Evolutionary conservation across 805 yeast species (phyloP).

Genomic region (Kodamaea laetipori): DNA sequence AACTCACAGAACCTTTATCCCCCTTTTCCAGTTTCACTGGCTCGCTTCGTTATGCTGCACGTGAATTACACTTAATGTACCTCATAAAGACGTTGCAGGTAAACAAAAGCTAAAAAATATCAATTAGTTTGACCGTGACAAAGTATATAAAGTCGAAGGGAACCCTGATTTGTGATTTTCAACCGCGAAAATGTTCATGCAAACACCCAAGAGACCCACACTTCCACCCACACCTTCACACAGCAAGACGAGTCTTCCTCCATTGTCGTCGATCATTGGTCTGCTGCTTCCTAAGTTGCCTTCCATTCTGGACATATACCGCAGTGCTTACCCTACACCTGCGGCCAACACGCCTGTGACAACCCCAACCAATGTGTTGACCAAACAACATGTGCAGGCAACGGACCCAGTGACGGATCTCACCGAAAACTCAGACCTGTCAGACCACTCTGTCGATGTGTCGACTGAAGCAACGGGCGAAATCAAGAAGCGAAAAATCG

Average conservation of each 20-base stretch:
- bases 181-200: slow-evolving; percentile 25
- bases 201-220: slow-evolving; percentile 39
- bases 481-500: slow-evolving; percentile 11
- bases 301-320: slow-evolving; percentile 21
- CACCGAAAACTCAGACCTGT: background rate
- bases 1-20: background rate
- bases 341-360: slow-evolving; percentile 4
- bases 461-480: slow-evolving; percentile 2
- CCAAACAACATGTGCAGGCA: too few relatives aligned
- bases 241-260: slow-evolving; percentile 37
- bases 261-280: slow-evolving; percentile 38
- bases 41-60: background rate
- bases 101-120: slow-evolving; percentile 4
- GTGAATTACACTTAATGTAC: slow-evolving; percentile 3
- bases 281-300: slow-evolving; percentile 27
- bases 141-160: slow-evolving; percentile 2
- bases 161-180: slow-evolving; percentile 1
- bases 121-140: slow-evolving; percentile 4
- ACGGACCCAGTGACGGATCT: too few relatives aligned
- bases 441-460: slow-evolving; percentile 3
- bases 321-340: slow-evolving; percentile 11
- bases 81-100: slow-evolving; percentile 1
- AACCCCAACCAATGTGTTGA: background rate
- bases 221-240: slow-evolving; percentile 26
- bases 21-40: background rate